Evolutionary conservation across 2,329 filamentous ascomycete species (phyloP), one percentile per base, ranked within the genome.

Genomic region (Phialemoniopsis sp.): DNA sequence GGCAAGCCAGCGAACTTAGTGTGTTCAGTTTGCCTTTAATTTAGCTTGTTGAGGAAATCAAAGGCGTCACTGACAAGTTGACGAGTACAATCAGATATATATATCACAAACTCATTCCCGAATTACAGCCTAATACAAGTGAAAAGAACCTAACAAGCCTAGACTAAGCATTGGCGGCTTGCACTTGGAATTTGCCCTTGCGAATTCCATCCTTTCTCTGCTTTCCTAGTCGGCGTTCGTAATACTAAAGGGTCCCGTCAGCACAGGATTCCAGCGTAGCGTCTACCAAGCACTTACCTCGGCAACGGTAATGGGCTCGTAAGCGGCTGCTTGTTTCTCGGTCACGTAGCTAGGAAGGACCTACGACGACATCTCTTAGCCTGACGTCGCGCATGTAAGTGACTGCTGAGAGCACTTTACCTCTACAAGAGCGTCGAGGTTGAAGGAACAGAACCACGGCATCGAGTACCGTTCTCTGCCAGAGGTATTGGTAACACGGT

Each of bases 391-490:
- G n/a, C n/a, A n/a, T n/a, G n/a, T n/a, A n/a, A n/a, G n/a, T n/a
- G n/a, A n/a, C n/a, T n/a, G n/a, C n/a, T n/a, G n/a, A n/a, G n/a
- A n/a, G n/a, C n/a, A n/a, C n/a, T n/a, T 16, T 13, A 43, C 41
- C 5, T 42, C 39, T 10, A 46, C 44, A 2, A 44, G 32, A 13
- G 44, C 44, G 31, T 46, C 44, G 29, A 42, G 35, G 32, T 45
- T 41, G 37, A 39, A 40, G 31, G 40, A 43, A 16, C 48, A 50
- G 29, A 50, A 50, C 30, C 48, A 50, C n/a, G 47, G 47, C 40
- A 50, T 48, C 4, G 44, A 46, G 32, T 45, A 44, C 5, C 47
- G 40, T 26, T 46, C 34, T 21, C 34, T 37, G 2, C 40, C 17
- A 8, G 42, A 34, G 6, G 33, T 37, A 31, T 50, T 50, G 32